Conservation (phyloP, 2,329 filamentous ascomycete genomes). For the Dothideomycetes sp. region DNA sequence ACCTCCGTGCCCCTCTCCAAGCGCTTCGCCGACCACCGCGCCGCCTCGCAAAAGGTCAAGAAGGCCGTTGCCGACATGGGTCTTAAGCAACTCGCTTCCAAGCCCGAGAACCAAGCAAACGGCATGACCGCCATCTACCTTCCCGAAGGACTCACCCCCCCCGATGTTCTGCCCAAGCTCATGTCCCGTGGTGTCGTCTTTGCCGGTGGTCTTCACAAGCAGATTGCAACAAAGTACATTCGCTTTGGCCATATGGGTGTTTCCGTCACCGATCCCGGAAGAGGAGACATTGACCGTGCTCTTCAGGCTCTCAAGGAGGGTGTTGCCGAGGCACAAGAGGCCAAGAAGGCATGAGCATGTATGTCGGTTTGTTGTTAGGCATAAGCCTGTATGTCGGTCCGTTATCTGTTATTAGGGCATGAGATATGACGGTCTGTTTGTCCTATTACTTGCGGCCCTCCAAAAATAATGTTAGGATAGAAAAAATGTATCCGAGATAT, state of each 20-base stretch:
- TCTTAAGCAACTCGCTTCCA: constrained; percentile 72
- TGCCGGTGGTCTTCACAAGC: constrained; percentile 90
- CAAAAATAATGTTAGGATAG: too few relatives aligned
- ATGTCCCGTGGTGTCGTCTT: constrained; percentile 84
- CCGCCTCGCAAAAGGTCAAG: constrained; percentile 77
- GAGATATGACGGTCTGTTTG: too few relatives aligned
- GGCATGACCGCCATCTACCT: constrained; percentile 98
- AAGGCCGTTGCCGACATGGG: constrained; percentile 69
- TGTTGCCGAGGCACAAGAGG: constrained; percentile 49
- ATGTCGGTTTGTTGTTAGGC: too few relatives aligned
- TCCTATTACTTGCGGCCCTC: too few relatives aligned
- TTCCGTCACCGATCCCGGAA: constrained; percentile 69
- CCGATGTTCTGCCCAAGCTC: constrained; percentile 76
- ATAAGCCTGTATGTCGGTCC: too few relatives aligned
- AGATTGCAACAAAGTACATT: constrained; percentile 87
- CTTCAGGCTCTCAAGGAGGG: constrained; percentile 66
- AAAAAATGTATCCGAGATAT: too few relatives aligned
- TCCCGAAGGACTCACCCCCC: constrained; percentile 68
- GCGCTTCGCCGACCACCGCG: constrained; percentile 71
- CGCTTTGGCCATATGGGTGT: constrained; percentile 98
- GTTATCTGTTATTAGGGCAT: too few relatives aligned
- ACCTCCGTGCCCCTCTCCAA: constrained; percentile 68
- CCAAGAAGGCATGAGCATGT: constrained; percentile 6
- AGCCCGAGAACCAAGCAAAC: constrained; percentile 85
- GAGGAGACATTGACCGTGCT: constrained; percentile 75